phyloP scores from a whole-genome alignment of 495 filamentous ascomycete species.

The Penicillium cataractarum region DNA sequence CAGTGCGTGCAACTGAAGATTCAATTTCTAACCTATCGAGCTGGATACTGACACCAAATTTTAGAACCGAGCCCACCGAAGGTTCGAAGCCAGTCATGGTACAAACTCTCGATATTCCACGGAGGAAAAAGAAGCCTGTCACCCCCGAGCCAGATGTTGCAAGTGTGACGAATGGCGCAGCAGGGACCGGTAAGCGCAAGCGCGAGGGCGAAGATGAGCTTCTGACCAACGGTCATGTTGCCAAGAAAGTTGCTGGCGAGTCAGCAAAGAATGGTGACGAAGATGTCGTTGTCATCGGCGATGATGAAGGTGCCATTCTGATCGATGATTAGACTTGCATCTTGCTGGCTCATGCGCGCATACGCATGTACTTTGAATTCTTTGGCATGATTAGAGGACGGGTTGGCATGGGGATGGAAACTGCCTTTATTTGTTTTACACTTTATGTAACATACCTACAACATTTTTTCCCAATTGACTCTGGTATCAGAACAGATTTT shows the following conservation, averaged over 20 bases:
- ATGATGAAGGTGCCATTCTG: slow-evolving; percentile 66
- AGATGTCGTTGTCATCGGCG: slow-evolving; percentile 44
- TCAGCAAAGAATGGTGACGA: slow-evolving; percentile 40
- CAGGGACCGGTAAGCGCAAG: slow-evolving; percentile 44
- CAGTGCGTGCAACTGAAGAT: slow-evolving; percentile 28
- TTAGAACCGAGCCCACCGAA: slow-evolving; percentile 32
- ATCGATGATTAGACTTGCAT: slow-evolving; percentile 62
- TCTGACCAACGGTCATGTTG: slow-evolving; percentile 41
- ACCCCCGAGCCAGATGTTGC: slow-evolving; percentile 21
- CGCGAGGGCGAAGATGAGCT: slow-evolving; percentile 48
- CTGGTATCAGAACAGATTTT: background rate
- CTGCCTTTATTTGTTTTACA: background rate
- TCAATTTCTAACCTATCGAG: background rate
- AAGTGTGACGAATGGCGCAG: slow-evolving; percentile 24
- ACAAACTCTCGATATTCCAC: slow-evolving; percentile 52
- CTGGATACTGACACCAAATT: slow-evolving; percentile 15
- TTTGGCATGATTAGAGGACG: background rate
- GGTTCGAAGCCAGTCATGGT: slow-evolving; percentile 51
- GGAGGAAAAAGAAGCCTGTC: slow-evolving; percentile 46
- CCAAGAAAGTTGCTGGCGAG: slow-evolving; percentile 48
- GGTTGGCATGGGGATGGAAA: background rate
- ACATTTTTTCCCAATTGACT: background rate
- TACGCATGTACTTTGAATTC: background rate
- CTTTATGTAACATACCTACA: background rate
- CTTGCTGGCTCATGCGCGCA: background rate